These are phyloP conservation scores for Pezicula radicicola DNA, from an alignment of 2,329 filamentous ascomycete species.

Conservation along the genomic window DNA sequence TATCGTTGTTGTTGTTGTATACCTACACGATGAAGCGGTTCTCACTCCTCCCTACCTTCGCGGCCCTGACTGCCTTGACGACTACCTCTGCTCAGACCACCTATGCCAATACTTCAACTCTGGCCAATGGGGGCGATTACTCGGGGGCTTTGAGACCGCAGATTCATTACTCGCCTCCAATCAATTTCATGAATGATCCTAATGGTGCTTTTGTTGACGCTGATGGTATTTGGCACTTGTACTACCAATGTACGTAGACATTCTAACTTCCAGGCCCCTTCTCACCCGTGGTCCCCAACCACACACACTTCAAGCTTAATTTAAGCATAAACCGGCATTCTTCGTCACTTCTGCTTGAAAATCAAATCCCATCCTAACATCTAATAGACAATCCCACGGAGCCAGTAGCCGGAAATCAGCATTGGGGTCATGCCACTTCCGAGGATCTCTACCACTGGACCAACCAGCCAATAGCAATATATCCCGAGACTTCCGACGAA, in stretches of 20 bases:
- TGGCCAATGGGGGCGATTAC: conserved; percentile 14
- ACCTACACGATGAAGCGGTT: too few relatives aligned
- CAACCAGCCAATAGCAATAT: conserved; percentile 62
- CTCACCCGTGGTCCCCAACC: too few relatives aligned
- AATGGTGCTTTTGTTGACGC: conserved; percentile 60
- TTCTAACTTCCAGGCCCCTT: not conserved
- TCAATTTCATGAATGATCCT: conserved; percentile 58
- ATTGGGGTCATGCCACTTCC: conserved; percentile 66
- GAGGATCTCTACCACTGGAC: conserved; percentile 61
- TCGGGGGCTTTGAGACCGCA: conserved; percentile 37
- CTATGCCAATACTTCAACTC: too few relatives aligned
- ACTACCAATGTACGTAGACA: conserved; percentile 55
- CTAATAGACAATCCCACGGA: conserved; percentile 44
- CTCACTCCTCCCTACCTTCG: too few relatives aligned
- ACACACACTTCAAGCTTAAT: too few relatives aligned
- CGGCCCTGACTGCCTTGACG: too few relatives aligned
- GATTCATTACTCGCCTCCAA: conserved; percentile 52
- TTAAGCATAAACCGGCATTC: too few relatives aligned
- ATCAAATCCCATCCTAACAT: not conserved
- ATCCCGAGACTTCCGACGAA: conserved; percentile 39
- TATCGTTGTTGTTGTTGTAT: too few relatives aligned
- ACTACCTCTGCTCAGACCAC: too few relatives aligned
- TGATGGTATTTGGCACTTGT: conserved; percentile 58
- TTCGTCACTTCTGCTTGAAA: too few relatives aligned
- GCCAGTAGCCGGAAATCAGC: conserved; percentile 52